Percentiles rank a stretch among this genome's conserved stretches.
These are phyloP conservation scores for Physocladia obscura DNA, from an alignment of 192 early-diverging fungal species.

Conservation along the genomic window DNA sequence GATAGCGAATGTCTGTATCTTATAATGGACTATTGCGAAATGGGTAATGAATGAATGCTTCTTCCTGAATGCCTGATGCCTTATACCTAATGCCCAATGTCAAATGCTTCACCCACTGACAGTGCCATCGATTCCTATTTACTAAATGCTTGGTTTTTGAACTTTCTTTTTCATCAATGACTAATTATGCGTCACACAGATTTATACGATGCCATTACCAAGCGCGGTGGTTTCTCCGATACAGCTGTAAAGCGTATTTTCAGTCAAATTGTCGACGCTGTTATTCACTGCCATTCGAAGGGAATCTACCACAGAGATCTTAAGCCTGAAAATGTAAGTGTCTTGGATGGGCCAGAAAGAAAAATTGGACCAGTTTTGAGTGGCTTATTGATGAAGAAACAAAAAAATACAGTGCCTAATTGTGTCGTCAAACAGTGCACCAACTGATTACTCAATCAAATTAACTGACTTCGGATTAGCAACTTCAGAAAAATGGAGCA, in stretches of 20 bases:
- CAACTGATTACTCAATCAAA: constrained; percentile 53
- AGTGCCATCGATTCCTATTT: no score
- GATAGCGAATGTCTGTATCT: constrained; percentile 33
- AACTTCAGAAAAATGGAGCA: constrained; percentile 69
- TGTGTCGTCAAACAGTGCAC: neutral
- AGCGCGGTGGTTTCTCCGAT: constrained; percentile 23
- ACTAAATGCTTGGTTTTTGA: no score
- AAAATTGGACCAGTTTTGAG: neutral
- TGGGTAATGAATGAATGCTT: constrained; percentile 9
- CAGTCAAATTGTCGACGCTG: constrained; percentile 74
- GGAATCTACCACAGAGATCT: constrained; percentile 91
- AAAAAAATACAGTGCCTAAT: constrained; percentile 46
- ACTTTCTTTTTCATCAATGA: neutral
- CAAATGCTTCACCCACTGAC: no score
- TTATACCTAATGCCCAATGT: no score
- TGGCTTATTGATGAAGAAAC: no score
- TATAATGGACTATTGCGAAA: constrained; percentile 33
- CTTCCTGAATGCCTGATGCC: neutral
- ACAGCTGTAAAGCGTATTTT: constrained; percentile 51
- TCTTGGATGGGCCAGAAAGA: neutral
- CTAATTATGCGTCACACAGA: constrained; percentile 15
- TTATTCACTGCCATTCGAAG: constrained; percentile 69
- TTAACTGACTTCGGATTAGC: constrained; percentile 96
- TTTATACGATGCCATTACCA: constrained; percentile 49
- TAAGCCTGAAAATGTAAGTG: constrained; percentile 76